Base-by-base conservation (phyloP, 2,329 filamentous ascomycete species). In the Ophiostoma tasmaniense region DNA sequence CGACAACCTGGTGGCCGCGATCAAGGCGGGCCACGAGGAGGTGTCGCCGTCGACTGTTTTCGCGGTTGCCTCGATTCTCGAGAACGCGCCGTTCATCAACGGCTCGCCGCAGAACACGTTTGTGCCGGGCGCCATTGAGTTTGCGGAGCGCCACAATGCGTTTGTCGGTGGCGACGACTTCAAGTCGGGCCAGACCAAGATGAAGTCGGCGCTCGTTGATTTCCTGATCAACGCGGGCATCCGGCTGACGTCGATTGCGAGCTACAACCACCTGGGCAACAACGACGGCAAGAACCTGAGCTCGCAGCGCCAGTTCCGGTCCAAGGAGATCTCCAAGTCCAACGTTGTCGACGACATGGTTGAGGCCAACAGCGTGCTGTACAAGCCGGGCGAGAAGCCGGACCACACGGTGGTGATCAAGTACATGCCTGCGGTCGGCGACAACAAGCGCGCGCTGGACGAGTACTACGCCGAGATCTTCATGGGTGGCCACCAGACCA, bases 301-400 rank as follows among this genome's bases (percentile, higher is more conserved):
- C 83, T 97, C 93, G 61, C 93, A 97, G 80, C 92, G 90, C 84
- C 95, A 98, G 82, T 99, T 99, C 88, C 93, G 95, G 76, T 97
- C 93, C 81, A 99, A 99, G 87, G 95, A 99, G 83, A 99, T 99
- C 75, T 96, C 92, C 81, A 99, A 99, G 86, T 96, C 92, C 76
- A 99, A 97, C 78, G 95, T 99, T 14, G 95, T 99, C 69, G 95
- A 99, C 78, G 95, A 99, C 83, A 99, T 99, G 95, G 95, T 99
- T 71, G 93, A 92, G 76, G 94, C 95, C 76, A 99, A 99, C 83
- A 84, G 81, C 66, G 89, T 98, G 66, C 85, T 99, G 69, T 99
- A 99, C 85, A 88, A 90, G 80, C 84, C 91, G 76, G 93, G 89
- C 74, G 95, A 99, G 83, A 93, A 98, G 80, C 95, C 95, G 1